Evolutionary conservation across 495 filamentous ascomycete species (phyloP), one percentile per base, ranked within the genome.

Genomic region (Extremus antarcticus): DNA sequence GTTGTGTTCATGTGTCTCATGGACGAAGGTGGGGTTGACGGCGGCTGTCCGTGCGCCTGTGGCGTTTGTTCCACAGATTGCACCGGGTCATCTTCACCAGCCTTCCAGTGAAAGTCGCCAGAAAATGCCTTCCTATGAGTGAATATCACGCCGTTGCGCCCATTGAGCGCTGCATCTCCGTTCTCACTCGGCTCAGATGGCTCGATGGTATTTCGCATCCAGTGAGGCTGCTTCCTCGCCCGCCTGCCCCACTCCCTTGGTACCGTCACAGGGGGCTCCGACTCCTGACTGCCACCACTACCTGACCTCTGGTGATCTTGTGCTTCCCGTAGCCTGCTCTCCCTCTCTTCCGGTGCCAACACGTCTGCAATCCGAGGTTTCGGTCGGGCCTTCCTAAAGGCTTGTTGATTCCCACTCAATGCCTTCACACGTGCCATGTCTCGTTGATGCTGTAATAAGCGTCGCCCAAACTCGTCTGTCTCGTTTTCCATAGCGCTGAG

Each of bases 171-270:
- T 39, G 25, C 53, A 66, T 54, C 53, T 60, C 51, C 63, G 19
- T 71, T 56, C 50, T 60, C 63, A 13, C 56, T 45, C 7, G 66
- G 60, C 49, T 68, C 67, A 22, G 53, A 58, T 50, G 57, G 65
- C 48, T 23, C 47, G 19, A 48, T 68, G 57, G 45, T 70, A 59
- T 24, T 61, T 20, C 69, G 72, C 53, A 81, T 58, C 82, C 82
- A 85, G 51, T 78, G 74, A n/a, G 67, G 70, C 21, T 68, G 69
- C 40, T 66, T 66, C 46, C 65, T 75, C 23, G 71, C 78, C 56
- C 75, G 79, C 50, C 72, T 68, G 13, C 79, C 82, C 83, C 83
- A 87, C 21, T 68, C 72, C 50, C 64, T 64, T 25, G 83, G 83
- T 24, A 78, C 53, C 35, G 79, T 78, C 35, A 83, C 52, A 1